Conservation (phyloP, 2,329 filamentous ascomycete species). For the Cordyceps militaris region DNA sequence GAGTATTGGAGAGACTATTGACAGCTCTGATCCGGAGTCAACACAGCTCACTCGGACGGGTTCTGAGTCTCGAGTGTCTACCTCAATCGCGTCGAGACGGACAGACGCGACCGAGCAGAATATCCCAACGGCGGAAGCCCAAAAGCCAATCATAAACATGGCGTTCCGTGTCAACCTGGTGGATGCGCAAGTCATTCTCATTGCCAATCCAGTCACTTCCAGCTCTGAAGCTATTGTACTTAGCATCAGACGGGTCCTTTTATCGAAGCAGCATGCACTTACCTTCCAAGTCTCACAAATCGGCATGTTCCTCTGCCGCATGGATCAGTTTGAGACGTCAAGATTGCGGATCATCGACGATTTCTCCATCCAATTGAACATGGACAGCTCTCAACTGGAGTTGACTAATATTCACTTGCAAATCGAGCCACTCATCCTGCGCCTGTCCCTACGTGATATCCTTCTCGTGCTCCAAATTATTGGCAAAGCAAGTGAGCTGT, state of each 20-base stretch:
- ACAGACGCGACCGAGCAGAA: background rate
- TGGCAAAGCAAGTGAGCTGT: conserved; percentile 82
- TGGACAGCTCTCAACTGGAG: conserved; percentile 62
- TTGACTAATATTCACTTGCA: conserved; percentile 77
- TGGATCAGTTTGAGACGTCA: conserved; percentile 93
- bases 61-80: conserved; percentile 25
- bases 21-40: conserved; percentile 54
- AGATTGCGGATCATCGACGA: conserved; percentile 91
- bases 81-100: conserved; percentile 20
- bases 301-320: conserved; percentile 96
- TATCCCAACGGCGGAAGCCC: background rate
- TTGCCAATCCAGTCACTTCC: conserved; percentile 83
- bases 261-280: conserved; percentile 89
- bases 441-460: conserved; percentile 89
- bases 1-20: conserved; percentile 48
- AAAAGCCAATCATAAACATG: conserved; percentile 53
- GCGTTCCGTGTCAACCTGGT: conserved; percentile 91
- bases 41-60: conserved; percentile 41
- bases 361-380: conserved; percentile 83
- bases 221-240: conserved; percentile 95
- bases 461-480: conserved; percentile 89
- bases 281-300: conserved; percentile 90
- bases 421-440: conserved; percentile 82
- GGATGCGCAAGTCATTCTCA: conserved; percentile 91
- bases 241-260: conserved; percentile 83